These are phyloP conservation scores for Rhodotorula sp. DNA, from an alignment of 1,284 basidiomycete genomes.

Conservation along the genomic window DNA sequence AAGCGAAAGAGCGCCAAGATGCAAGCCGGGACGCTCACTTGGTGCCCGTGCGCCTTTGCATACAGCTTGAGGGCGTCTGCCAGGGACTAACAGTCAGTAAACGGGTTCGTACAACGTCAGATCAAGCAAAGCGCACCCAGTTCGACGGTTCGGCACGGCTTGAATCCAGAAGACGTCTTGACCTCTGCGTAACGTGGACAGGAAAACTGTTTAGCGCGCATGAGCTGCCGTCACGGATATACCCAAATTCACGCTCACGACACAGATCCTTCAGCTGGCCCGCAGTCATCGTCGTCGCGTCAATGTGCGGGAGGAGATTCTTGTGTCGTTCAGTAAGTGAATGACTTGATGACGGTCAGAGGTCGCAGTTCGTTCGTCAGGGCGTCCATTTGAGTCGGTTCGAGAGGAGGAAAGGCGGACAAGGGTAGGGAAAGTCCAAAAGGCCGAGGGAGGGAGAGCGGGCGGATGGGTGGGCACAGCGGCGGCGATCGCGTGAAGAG, in stretches of 20 bases:
- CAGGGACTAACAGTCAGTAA: background rate
- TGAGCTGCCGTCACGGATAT: background rate
- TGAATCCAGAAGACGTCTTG: constrained; percentile 72
- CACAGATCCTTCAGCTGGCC: constrained; percentile 69
- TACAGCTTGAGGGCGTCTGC: constrained; percentile 91
- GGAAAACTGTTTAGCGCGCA: background rate
- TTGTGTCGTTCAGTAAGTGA: constrained; percentile 88
- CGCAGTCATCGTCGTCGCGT: constrained; percentile 75
- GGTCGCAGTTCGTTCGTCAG: constrained; percentile 67
- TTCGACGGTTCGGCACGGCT: constrained; percentile 69
- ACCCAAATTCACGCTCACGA: constrained; percentile 57
- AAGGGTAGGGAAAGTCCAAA: background rate
- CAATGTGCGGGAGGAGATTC: constrained; percentile 73
- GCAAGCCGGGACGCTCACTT: constrained; percentile 56
- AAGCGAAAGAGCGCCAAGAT: constrained; percentile 9
- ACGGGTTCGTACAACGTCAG: too few species aligned
- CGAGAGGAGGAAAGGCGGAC: background rate
- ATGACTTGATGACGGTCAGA: constrained; percentile 84
- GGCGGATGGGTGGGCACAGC: background rate
- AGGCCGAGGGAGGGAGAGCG: background rate
- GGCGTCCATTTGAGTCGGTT: constrained; percentile 48
- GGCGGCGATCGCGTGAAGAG: too few species aligned
- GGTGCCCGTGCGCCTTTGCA: constrained; percentile 88
- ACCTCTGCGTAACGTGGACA: constrained; percentile 57
- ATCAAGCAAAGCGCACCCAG: constrained; percentile 58